These are phyloP conservation scores for Neonectria neomacrospora DNA, from an alignment of 2,329 filamentous ascomycete genomes.

Conservation along the genomic window DNA sequence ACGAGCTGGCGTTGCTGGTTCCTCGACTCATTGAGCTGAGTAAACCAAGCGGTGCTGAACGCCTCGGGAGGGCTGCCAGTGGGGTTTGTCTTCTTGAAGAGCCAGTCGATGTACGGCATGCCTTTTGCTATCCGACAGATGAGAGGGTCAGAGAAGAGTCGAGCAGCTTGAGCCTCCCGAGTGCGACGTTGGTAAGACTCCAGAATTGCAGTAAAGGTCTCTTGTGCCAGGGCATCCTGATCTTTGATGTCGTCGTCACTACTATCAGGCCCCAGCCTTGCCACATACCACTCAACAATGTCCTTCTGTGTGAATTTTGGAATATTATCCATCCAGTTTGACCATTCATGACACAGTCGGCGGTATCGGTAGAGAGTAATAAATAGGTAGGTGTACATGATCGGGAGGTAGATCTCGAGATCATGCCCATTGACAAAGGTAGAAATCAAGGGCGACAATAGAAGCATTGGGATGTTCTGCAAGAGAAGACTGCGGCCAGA, in stretches of 20 bases:
- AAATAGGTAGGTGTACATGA: conserved; percentile 32
- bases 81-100: conserved; percentile 28
- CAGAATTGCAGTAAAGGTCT: conserved; percentile 20
- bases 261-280: not conserved
- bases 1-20: conserved; percentile 28
- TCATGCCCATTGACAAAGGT: conserved; percentile 33
- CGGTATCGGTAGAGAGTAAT: conserved; percentile 25
- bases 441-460: conserved; percentile 31
- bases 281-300: conserved; percentile 30
- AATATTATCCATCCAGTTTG: conserved; percentile 33
- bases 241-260: conserved; percentile 16
- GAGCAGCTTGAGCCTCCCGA: conserved; percentile 9
- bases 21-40: conserved; percentile 25
- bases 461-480: conserved; percentile 28
- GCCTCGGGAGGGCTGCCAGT: conserved; percentile 4
- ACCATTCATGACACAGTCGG: conserved; percentile 32
- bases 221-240: conserved; percentile 12
- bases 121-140: conserved; percentile 25
- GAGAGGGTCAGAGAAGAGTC: conserved; percentile 21
- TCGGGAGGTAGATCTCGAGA: conserved; percentile 28
- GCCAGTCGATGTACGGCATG: conserved; percentile 33
- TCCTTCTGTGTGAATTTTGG: conserved; percentile 30
- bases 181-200: conserved; percentile 23
- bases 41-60: conserved; percentile 37
- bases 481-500: conserved; percentile 29